These are phyloP conservation scores for Neurospora sp. DNA, from an alignment of 495 filamentous ascomycete genomes.

Conservation along the genomic window DNA sequence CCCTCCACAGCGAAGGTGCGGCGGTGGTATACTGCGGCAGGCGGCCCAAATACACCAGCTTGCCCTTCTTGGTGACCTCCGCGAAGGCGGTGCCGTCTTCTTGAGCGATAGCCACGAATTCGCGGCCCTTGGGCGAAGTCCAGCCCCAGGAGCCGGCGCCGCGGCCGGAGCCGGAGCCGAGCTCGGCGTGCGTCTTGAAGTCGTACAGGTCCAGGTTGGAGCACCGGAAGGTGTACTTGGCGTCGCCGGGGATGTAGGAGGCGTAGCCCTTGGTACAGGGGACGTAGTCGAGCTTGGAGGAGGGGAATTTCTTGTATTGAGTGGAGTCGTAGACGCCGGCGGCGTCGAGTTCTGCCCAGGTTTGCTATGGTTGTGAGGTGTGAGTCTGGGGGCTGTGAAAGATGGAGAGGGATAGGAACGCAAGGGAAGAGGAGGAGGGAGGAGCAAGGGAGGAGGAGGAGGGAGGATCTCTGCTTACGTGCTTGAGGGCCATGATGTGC, in stretches of 20 bases:
- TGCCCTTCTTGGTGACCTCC: constrained; percentile 40
- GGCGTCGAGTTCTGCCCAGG: constrained; percentile 24
- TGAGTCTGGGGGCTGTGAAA: neutral
- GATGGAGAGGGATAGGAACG: neutral
- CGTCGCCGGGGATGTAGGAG: constrained; percentile 29
- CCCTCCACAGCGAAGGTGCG: constrained; percentile 36
- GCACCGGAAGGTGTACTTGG: constrained; percentile 41
- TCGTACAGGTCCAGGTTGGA: constrained; percentile 45
- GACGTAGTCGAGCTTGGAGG: constrained; percentile 13
- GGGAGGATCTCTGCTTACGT: constrained; percentile 12
- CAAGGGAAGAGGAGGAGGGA: neutral
- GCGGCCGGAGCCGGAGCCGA: constrained; percentile 34
- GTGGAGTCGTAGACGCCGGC: constrained; percentile 29
- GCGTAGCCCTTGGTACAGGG: constrained; percentile 40
- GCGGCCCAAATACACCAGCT: constrained; percentile 45
- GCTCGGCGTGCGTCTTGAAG: constrained; percentile 40
- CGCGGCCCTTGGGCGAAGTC: constrained; percentile 47
- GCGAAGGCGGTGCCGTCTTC: constrained; percentile 48
- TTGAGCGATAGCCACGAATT: constrained; percentile 49
- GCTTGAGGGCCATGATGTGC: constrained; percentile 36
- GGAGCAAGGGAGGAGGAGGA: neutral
- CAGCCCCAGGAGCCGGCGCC: constrained; percentile 44
- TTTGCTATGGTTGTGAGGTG: constrained; percentile 5
- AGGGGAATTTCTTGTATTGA: constrained; percentile 24
- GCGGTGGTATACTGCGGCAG: constrained; percentile 38